These are phyloP conservation scores for Bipolaris sorokiniana DNA, from an alignment of 2,329 filamentous ascomycete species.

Conservation along the genomic window DNA sequence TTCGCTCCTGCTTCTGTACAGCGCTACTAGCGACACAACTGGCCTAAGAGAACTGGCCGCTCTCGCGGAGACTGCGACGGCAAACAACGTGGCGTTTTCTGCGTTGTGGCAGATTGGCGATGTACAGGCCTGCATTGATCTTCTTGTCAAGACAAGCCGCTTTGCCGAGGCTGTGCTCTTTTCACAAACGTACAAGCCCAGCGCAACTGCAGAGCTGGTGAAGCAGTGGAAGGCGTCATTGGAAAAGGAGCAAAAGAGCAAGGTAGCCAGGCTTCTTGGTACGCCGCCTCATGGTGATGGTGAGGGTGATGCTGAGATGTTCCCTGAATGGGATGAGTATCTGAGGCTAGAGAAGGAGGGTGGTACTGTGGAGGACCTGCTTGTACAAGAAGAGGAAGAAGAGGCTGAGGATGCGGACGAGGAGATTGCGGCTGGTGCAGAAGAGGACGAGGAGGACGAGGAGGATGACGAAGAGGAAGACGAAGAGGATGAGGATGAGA, in stretches of 20 bases:
- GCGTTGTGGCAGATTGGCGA: constrained; percentile 88
- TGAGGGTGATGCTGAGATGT: constrained; percentile 75
- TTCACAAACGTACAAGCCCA: constrained; percentile 94
- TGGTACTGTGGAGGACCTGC: constrained; percentile 51
- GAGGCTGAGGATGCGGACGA: constrained; percentile 44
- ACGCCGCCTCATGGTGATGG: constrained; percentile 74
- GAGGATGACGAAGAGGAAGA: constrained; percentile 34
- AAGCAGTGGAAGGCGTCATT: constrained; percentile 81
- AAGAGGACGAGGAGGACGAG: constrained; percentile 38
- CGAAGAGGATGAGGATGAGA: constrained; percentile 24
- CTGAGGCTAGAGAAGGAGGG: constrained; percentile 79
- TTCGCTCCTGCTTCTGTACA: constrained; percentile 85
- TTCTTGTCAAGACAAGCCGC: constrained; percentile 79
- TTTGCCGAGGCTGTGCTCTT: constrained; percentile 88
- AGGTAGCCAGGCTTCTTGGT: constrained; percentile 82
- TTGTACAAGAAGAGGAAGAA: constrained; percentile 40
- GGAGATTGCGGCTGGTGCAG: constrained; percentile 40
- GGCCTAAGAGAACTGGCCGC: constrained; percentile 75
- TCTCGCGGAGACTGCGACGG: constrained; percentile 76
- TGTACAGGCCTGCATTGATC: constrained; percentile 77
- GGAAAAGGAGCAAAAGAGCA: constrained; percentile 83
- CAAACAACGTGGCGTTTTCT: constrained; percentile 93
- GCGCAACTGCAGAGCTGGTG: constrained; percentile 70
- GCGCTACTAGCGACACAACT: constrained; percentile 77
- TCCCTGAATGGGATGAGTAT: constrained; percentile 96